phyloP scores from a whole-genome alignment of 768 basidiomycete species.

The Lentinula sp. region DNA sequence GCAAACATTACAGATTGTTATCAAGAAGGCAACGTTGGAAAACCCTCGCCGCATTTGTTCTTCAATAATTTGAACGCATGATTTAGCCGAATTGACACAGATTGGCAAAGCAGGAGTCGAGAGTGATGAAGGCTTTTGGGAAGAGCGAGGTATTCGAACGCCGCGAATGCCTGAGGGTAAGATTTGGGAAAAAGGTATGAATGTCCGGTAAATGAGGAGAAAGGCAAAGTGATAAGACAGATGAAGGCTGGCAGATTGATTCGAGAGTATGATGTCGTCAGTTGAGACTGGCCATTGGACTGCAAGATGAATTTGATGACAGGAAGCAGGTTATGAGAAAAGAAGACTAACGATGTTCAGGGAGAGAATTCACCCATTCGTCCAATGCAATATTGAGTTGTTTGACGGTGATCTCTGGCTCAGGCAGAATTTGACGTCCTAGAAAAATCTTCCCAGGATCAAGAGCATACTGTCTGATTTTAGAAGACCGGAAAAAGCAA shows the following conservation, averaged over 20 bases:
- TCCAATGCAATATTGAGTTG: slow-evolving; percentile 66
- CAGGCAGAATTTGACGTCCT: slow-evolving; percentile 45
- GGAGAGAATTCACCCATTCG: slow-evolving; percentile 66
- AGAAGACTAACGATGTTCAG: slow-evolving; percentile 50
- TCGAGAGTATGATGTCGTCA: slow-evolving; percentile 39
- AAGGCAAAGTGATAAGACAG: slow-evolving; percentile 54
- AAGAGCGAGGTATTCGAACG: background rate
- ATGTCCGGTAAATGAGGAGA: slow-evolving; percentile 68
- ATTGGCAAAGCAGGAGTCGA: slow-evolving; percentile 44
- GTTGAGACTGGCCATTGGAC: slow-evolving; percentile 56
- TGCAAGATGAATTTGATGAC: slow-evolving; percentile 14
- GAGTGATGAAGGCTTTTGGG: slow-evolving; percentile 10
- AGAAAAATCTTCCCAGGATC: slow-evolving; percentile 54
- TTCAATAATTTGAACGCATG: slow-evolving; percentile 55
- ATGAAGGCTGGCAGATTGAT: slow-evolving; percentile 53
- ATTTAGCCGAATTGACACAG: slow-evolving; percentile 56
- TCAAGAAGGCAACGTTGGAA: slow-evolving; percentile 34
- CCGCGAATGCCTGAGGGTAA: background rate
- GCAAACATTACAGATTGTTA: slow-evolving; percentile 41
- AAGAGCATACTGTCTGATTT: slow-evolving; percentile 53
- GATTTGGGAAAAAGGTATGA: slow-evolving; percentile 32
- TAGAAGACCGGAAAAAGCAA: background rate
- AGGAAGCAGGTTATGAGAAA: background rate
- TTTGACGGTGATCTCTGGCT: slow-evolving; percentile 52
- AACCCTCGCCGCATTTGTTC: slow-evolving; percentile 38